Evolutionary conservation across 2,329 filamentous ascomycete genomes (phyloP), one percentile per base, ranked within the genome.

Genomic region (Fusarium continuum): DNA sequence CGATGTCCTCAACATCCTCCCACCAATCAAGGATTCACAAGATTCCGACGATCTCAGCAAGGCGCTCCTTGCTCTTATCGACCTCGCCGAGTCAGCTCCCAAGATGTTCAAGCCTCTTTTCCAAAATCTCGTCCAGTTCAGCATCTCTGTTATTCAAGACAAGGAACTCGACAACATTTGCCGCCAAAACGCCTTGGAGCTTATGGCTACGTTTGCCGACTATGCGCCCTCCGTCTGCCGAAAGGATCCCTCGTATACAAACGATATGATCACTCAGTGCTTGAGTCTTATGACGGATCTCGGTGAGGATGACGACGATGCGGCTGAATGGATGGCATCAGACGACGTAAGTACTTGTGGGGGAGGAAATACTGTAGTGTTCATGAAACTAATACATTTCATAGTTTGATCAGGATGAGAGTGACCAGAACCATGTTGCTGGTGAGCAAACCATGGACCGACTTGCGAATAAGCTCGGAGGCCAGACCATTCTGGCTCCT

Each of bases 21-120:
- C 93, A 8, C 95, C 95, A 1, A 89, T 99, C 75, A 97, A 97
- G 78, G 92, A 97, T 67, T 87, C 90, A 3, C 87, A 91, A 65
- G 92, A 99, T 73, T 95, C 92, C 11, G 94, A 97, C 13, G 89
- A 96, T 65, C 86, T 99, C 14, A 94, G 92, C 67, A 93, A 93
- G 74, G 93, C 93, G 19, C 87, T 99, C 35, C 82, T 97, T 52
- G 90, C 94, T 20, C 84, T 99, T 41, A 97, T 99, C 71, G 95
- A 98, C 66, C 84, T 99, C 51, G 95, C 95, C 32, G 95, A 98
- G 77, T 86, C 90, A n/a, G 91, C 92, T 19, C 93, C 94, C 19
- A 96, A 95, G 79, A 98, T 98, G 93, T 99, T 99, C 81, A 96
- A 95, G 79, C 85, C 85, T 17, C 83, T 96, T n/a, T 99, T 99